Percentiles rank a stretch among this genome's conserved stretches.
These are phyloP conservation scores for Fomitopsis schrenkii DNA, from an alignment of 1,284 basidiomycete genomes.

Conservation along the genomic window DNA sequence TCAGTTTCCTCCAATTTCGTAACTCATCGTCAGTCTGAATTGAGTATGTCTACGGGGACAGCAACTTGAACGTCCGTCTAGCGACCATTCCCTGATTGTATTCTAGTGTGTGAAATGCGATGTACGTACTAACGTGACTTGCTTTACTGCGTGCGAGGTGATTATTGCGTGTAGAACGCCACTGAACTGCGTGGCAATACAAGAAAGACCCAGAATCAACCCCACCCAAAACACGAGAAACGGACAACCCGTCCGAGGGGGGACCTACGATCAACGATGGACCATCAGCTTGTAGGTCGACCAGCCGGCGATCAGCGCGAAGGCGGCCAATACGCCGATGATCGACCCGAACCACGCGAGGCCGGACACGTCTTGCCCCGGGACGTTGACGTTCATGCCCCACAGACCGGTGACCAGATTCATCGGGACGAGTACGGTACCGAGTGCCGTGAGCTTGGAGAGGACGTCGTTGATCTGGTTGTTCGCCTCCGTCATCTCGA, in stretches of 20 bases:
- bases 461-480: slow-evolving; percentile 99
- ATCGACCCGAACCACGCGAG: slow-evolving; percentile 87
- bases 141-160: neutral
- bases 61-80: too few species aligned
- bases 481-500: slow-evolving; percentile 99
- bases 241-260: neutral
- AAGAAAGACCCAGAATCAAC: neutral
- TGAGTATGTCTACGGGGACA: too few species aligned
- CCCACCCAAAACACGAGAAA: neutral
- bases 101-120: neutral
- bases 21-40: too few species aligned
- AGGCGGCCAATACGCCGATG: slow-evolving; percentile 70
- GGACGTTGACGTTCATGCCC: slow-evolving; percentile 94
- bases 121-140: neutral
- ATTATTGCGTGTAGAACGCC: neutral
- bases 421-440: slow-evolving; percentile 97
- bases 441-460: slow-evolving; percentile 96
- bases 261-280: slow-evolving; percentile 17
- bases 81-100: neutral
- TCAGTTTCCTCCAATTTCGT: too few species aligned
- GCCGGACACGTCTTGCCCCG: slow-evolving; percentile 65
- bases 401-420: slow-evolving; percentile 90
- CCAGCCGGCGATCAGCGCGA: slow-evolving; percentile 80
- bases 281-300: slow-evolving; percentile 80
- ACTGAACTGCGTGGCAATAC: neutral